Conservation (phyloP, 192 early-diverging fungal genomes). For the Entophlyctis luteolus region DNA sequence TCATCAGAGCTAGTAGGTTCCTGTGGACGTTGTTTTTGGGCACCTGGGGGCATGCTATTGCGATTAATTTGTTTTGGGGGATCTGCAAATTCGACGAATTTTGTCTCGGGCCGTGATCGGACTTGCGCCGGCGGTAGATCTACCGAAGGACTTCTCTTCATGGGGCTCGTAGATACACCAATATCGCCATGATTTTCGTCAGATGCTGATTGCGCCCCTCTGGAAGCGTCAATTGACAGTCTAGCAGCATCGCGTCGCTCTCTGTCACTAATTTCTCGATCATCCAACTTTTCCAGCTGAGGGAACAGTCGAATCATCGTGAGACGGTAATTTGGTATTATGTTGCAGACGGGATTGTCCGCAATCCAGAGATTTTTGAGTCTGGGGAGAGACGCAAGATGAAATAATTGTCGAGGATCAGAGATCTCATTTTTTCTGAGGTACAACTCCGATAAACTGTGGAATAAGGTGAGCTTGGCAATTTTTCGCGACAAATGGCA, state of each 20-base stretch:
- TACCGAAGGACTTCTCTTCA: background rate
- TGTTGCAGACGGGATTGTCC: conserved; percentile 39
- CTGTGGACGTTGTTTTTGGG: background rate
- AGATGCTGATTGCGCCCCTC: background rate
- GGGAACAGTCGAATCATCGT: conserved; percentile 30
- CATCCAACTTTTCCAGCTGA: conserved; percentile 33
- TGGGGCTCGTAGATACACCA: background rate
- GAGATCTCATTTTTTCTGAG: conserved; percentile 40
- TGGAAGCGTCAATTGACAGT: background rate
- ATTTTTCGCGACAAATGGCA: background rate
- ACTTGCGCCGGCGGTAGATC: background rate
- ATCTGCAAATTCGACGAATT: background rate
- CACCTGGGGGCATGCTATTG: background rate
- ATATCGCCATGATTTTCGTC: background rate
- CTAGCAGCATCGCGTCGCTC: conserved; percentile 28
- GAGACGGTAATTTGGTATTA: conserved; percentile 27
- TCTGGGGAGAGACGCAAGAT: conserved; percentile 23
- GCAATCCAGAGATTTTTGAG: conserved; percentile 39
- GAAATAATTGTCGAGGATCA: conserved; percentile 28
- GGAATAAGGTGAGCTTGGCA: conserved; percentile 7
- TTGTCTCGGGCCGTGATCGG: background rate
- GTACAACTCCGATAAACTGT: conserved; percentile 34
- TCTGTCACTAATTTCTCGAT: conserved; percentile 18
- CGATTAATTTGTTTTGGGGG: background rate
- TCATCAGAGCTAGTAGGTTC: background rate